phyloP scores from a whole-genome alignment of 805 yeast genomes.

The Cyberlindnera nakhonratchasimensis region DNA sequence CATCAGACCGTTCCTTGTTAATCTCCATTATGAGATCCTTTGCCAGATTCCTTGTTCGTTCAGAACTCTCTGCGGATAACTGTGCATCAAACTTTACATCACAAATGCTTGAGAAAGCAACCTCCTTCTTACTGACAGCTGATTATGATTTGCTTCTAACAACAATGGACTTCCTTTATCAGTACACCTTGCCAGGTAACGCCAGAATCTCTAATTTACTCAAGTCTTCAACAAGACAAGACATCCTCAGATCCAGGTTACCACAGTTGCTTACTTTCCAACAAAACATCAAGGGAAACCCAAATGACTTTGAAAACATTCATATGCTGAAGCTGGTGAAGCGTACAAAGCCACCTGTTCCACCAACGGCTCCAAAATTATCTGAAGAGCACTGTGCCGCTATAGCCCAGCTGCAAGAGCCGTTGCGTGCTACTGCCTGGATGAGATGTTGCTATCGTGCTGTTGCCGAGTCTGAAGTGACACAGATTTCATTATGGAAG shows the following conservation, averaged over 20 bases:
- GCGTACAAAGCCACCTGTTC: conserved; percentile 61
- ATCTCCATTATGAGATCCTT: conserved; percentile 71
- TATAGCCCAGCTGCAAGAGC: conserved; percentile 70
- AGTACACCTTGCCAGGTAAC: conserved; percentile 64
- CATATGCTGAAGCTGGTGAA: conserved; percentile 40
- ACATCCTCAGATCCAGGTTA: conserved; percentile 53
- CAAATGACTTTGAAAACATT: conserved; percentile 24
- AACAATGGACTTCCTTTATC: conserved; percentile 77
- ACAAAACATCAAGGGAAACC: conserved; percentile 36
- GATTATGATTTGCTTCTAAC: conserved; percentile 72
- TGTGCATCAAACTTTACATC: conserved; percentile 47
- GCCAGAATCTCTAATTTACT: conserved; percentile 52
- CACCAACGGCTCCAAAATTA: conserved; percentile 61
- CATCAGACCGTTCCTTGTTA: conserved; percentile 66
- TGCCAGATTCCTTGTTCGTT: conserved; percentile 71
- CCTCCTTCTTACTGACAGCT: conserved; percentile 55
- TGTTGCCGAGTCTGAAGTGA: conserved; percentile 73
- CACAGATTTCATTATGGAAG: conserved; percentile 95
- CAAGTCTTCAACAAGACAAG: conserved; percentile 44
- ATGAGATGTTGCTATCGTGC: conserved; percentile 88
- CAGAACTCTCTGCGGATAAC: conserved; percentile 44
- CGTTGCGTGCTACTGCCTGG: conserved; percentile 91
- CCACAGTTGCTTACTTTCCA: conserved; percentile 58
- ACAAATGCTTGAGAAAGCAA: conserved; percentile 47
- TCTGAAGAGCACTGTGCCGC: conserved; percentile 53